Evolutionary conservation across 1,139 yeast genomes (phyloP).

Genomic region (Kazachstania sp.): DNA sequence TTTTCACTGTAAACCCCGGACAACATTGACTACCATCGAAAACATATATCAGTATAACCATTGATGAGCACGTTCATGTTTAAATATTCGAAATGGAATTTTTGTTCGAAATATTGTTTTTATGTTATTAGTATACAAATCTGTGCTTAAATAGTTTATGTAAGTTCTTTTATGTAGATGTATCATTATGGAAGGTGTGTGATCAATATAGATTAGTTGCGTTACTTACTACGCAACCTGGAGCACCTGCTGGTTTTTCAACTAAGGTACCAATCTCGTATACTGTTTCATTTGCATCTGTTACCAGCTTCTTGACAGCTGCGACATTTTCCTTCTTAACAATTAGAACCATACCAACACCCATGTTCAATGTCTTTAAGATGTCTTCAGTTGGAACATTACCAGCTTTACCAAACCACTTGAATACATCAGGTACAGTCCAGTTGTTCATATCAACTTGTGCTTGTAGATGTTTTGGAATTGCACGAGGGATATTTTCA

Average conservation of each 20-base stretch:
- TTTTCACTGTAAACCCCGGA: no score
- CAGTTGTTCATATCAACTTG: slow-evolving; percentile 68
- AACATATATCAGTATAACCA: no score
- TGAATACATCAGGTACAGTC: slow-evolving; percentile 82
- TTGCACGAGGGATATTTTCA: slow-evolving; percentile 92
- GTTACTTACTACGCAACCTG: slow-evolving; percentile 63
- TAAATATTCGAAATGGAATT: neutral
- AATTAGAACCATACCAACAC: slow-evolving; percentile 93
- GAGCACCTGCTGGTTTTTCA: slow-evolving; percentile 41
- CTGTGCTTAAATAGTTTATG: neutral
- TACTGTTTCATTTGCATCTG: slow-evolving; percentile 65
- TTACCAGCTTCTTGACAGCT: slow-evolving; percentile 45
- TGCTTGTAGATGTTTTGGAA: slow-evolving; percentile 76
- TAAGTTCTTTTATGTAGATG: neutral
- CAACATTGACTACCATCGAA: neutral
- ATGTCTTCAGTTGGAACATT: slow-evolving; percentile 79
- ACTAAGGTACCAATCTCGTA: slow-evolving; percentile 70
- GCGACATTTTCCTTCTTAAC: slow-evolving; percentile 59
- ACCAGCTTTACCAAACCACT: slow-evolving; percentile 90
- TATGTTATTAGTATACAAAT: neutral
- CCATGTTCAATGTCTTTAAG: slow-evolving; percentile 87
- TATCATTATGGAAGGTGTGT: neutral
- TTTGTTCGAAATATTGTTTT: no score
- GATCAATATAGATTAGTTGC: slow-evolving; percentile 48
- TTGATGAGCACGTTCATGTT: neutral